Base-by-base conservation (phyloP, 805 yeast species). In the Saccharomycopsis fodiens region DNA sequence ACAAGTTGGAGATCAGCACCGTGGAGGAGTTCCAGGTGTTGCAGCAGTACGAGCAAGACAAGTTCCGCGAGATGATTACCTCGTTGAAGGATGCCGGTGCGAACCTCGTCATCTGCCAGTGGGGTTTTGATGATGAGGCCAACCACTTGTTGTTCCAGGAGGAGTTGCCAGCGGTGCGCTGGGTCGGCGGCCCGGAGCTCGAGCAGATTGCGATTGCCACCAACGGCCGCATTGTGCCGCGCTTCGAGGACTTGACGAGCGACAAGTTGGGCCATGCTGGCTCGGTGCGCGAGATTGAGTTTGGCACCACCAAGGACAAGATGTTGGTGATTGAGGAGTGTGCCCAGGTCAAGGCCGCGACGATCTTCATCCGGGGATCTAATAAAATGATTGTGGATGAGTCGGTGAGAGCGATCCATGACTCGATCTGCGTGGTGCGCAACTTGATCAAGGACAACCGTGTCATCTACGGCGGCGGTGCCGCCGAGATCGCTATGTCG, bases 161-260 rank as follows among this genome's bases (percentile, higher is more conserved):
- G 65, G 76, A 85, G 36, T 74, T 93, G 52, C 95, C 96, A 32
- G 97, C 97, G 20, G 93, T 93, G 35, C 80, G 99, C 70, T 93
- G 99, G 99, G 36, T 32, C 15, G 36, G 36, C 5, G 36, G 36
- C 15, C 36, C 36, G 15, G 36, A 32, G 20, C 86, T 93, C 45
- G 98, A 93, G 70, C 80, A 97, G 62, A 75, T 93, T 55, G 96
- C 98, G 2, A 71, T 91, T 35, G 98, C 88, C 27, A 89, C 97
- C 10, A 98, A 98, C 43, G 98, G 96, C 60, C 97, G 93, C 70
- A 97, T 93, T 44, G 96, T 82, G 1, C 88, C 97, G 5, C 91
- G 97, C 1, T 93, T 93, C 62, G 99, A 93, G 61, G 73, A 81
- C 55, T 96, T 97, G 21, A 94, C 85, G 45, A 74, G 75, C 46